Evolutionary conservation across 2,329 filamentous ascomycete genomes (phyloP), one percentile per base, ranked within the genome.

Genomic region (Ophiocordyceps camponoti-rufipedis): DNA sequence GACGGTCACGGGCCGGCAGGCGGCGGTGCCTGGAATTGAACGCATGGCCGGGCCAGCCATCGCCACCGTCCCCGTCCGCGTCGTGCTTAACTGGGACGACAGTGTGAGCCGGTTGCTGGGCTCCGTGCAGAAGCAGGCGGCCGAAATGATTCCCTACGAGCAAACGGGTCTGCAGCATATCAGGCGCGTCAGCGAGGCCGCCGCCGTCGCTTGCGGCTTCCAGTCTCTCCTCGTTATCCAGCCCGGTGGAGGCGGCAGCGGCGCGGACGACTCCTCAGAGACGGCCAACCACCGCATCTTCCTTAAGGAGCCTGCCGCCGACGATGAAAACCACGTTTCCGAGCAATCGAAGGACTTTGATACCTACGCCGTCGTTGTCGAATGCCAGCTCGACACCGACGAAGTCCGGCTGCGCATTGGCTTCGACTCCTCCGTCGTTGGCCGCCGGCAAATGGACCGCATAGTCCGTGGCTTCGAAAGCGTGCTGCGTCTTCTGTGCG

Each of bases 111-210:
- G 41, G 1, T 38, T 50, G 8, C 40, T 51, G 5, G 19, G 35
- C 0, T 6, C 12, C 18, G 47, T 60, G 13, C 58, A 61, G 50
- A 46, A 46, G 14, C 50, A 50, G 42, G 48, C 53, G 7, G 42
- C 48, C 13, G 52, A 57, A 41, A 55, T 56, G 54, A 54, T 55
- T 10, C 48, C 51, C 1, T 55, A 45, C 38, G 59, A 57, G 47
- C 52, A 60, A 19, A 49, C 54, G 3, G 56, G 56, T 5, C 46
- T 62, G 7, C 53, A 55, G n/a, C 50, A 56, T 16, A 52, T 44
- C 69, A 41, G 45, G n/a, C 44, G 44, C 11, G 41, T 50, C 33
- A 47, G 46, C 33, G 38, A 45, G 1, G 47, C 48, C 19, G 41
- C 45, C 10, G 40, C 38, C 10, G 18, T 39, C 0, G 51, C 44